A percentile compares a stretch with the other conserved stretches of the same genome.
Evolutionary conservation across 306 rosid species (phyloP).

Genomic region (Quercus rubra): DNA sequence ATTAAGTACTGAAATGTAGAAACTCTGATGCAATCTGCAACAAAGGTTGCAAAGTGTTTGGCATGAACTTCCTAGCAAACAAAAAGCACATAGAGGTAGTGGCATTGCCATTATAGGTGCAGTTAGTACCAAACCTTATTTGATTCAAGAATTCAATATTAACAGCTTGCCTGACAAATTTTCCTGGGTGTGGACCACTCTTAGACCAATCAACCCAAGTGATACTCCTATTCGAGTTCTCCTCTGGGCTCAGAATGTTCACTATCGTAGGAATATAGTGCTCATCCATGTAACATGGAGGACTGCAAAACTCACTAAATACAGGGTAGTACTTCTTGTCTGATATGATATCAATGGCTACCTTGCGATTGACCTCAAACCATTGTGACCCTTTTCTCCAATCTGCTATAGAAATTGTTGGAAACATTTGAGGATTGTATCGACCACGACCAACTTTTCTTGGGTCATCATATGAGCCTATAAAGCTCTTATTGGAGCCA

Average conservation of each 20-base stretch:
- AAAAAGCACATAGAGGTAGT: constrained; percentile 29
- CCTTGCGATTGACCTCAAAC: constrained; percentile 37
- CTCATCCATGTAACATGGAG: constrained; percentile 61
- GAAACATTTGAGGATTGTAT: constrained; percentile 43
- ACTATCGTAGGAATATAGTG: constrained; percentile 48
- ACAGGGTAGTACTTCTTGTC: constrained; percentile 38
- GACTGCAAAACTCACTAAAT: constrained; percentile 34
- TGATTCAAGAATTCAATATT: constrained; percentile 31
- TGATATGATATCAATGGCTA: constrained; percentile 36
- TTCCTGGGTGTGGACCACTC: constrained; percentile 49
- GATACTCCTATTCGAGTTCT: constrained; percentile 39
- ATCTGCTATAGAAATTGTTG: constrained; percentile 15
- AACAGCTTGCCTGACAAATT: constrained; percentile 31
- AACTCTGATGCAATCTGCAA: constrained; percentile 24
- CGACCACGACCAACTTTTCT: constrained; percentile 44
- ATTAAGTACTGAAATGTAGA: not conserved
- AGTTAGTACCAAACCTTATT: constrained; percentile 33
- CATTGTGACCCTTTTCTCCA: constrained; percentile 67
- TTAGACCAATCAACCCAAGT: constrained; percentile 71
- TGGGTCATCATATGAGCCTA: constrained; percentile 50
- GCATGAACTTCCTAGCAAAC: constrained; percentile 44
- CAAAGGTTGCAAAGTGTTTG: constrained; percentile 35
- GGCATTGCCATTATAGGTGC: constrained; percentile 13
- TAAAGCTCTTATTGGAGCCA: constrained; percentile 16
- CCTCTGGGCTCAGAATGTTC: constrained; percentile 21